phyloP scores from a whole-genome alignment of 805 yeast species.

The Barnettozyma pratensis region DNA sequence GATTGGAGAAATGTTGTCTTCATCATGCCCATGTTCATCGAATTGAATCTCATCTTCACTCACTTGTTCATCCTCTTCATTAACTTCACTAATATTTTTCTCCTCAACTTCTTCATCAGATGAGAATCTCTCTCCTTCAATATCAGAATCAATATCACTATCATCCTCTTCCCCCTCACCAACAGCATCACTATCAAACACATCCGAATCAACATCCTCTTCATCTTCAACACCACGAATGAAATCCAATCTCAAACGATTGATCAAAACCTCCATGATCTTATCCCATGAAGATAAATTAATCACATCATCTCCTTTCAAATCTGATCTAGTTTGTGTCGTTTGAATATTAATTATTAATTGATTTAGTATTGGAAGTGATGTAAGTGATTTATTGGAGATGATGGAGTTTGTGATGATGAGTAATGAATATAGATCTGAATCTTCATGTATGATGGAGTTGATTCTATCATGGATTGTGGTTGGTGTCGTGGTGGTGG shows the following conservation, averaged over 20 bases:
- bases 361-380: slow-evolving; percentile 12
- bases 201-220: slow-evolving; percentile 2
- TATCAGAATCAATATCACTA: slow-evolving; percentile 14
- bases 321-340: neutral
- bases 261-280: slow-evolving; percentile 22
- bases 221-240: neutral
- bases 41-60: neutral
- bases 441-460: neutral
- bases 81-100: neutral
- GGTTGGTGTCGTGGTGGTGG: neutral
- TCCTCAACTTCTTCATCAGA: neutral
- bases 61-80: neutral
- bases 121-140: slow-evolving; percentile 12
- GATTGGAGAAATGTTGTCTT: neutral
- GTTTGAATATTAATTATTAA: slow-evolving; percentile 11
- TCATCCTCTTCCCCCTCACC: slow-evolving; percentile 18
- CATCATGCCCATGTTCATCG: neutral
- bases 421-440: slow-evolving; percentile 10
- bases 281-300: slow-evolving; percentile 19
- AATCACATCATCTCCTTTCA: slow-evolving; percentile 1
- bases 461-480: neutral
- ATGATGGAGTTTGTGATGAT: slow-evolving; percentile 13
- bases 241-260: slow-evolving; percentile 13
- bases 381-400: neutral
- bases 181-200: slow-evolving; percentile 1